phyloP scores from a whole-genome alignment of 768 basidiomycete species.

The Tricholoma saponaceum region DNA sequence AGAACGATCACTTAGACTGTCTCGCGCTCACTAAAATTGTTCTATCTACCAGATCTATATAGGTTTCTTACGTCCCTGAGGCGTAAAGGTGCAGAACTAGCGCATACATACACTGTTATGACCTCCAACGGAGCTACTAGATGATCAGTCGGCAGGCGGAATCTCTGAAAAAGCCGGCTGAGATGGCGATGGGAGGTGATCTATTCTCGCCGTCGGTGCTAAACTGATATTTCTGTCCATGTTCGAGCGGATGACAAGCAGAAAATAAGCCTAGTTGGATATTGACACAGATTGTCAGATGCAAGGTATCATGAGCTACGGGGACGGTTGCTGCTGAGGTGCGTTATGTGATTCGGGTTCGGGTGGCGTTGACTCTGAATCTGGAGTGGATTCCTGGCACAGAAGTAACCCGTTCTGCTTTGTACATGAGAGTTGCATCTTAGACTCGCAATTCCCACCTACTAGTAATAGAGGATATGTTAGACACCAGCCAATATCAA shows the following conservation, averaged over 20 bases:
- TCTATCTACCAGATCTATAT: too few relatives aligned
- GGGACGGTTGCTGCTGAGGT: neutral
- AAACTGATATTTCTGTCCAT: neutral
- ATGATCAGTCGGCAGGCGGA: neutral
- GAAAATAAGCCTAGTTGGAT: neutral
- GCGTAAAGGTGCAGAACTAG: too few relatives aligned
- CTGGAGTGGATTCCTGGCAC: neutral
- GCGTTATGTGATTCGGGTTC: neutral
- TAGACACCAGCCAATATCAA: too few relatives aligned
- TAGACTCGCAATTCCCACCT: too few relatives aligned
- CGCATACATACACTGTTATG: too few relatives aligned
- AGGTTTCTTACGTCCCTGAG: too few relatives aligned
- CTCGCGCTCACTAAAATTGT: too few relatives aligned
- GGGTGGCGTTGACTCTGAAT: neutral
- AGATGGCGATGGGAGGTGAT: neutral
- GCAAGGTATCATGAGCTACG: neutral
- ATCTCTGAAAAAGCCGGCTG: neutral
- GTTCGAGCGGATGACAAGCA: neutral
- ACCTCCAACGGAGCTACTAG: neutral
- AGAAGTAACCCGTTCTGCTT: neutral
- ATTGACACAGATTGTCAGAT: neutral
- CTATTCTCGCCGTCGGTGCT: neutral
- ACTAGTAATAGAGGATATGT: too few relatives aligned
- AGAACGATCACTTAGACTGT: too few relatives aligned
- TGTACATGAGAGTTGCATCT: too few relatives aligned